Conservation (phyloP, 2,329 filamentous ascomycete species). For the Fusarium kyushuense region DNA sequence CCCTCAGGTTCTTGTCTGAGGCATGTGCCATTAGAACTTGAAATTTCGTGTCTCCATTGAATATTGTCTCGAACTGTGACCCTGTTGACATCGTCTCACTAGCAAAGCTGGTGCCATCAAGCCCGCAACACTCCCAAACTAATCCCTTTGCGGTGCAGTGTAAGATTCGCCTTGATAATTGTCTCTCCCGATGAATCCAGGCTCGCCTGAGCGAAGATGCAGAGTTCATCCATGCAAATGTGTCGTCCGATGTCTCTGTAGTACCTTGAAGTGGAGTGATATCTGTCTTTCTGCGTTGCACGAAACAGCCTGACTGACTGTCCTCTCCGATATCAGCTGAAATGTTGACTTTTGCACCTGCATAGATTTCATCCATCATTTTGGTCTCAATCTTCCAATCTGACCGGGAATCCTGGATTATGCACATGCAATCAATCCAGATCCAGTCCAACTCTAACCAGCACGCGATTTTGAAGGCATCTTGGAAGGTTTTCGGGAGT, state of each 20-base stretch:
- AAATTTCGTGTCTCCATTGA: constrained; percentile 1
- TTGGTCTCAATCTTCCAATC: not conserved
- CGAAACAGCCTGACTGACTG: not conserved
- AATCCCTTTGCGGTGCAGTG: not conserved
- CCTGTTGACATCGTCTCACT: not conserved
- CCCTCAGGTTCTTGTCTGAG: not conserved
- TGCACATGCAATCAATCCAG: not conserved
- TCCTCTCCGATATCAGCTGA: not conserved
- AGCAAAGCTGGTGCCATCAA: not conserved
- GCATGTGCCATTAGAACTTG: not conserved
- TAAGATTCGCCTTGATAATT: not conserved
- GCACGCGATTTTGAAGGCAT: not conserved
- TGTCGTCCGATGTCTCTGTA: no score
- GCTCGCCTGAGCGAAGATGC: not conserved
- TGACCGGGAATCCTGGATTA: not conserved
- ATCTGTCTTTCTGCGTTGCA: not conserved
- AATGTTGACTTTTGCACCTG: not conserved
- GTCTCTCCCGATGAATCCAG: constrained; percentile 1
- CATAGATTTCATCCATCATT: not conserved
- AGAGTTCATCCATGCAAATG: not conserved
- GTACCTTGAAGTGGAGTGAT: no score
- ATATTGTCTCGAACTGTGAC: not conserved
- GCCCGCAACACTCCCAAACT: constrained; percentile 1
- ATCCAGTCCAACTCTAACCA: not conserved
- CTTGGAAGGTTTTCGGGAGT: not conserved